Percentiles rank a stretch among this genome's conserved stretches.
phyloP scores from a whole-genome alignment of 495 filamentous ascomycete genomes.

The Penicillium lagena region DNA sequence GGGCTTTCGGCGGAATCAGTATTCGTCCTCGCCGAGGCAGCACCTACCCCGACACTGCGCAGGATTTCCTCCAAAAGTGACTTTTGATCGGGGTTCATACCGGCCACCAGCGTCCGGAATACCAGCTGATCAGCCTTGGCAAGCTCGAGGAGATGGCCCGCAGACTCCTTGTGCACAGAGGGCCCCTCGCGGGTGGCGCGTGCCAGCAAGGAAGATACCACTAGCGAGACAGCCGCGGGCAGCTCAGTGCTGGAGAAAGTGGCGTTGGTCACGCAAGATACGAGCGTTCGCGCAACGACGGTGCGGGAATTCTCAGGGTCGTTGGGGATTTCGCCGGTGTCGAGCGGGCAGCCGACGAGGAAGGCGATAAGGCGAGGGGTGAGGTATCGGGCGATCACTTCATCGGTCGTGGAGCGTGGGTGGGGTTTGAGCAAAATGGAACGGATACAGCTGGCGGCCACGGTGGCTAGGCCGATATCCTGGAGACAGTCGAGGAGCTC shows the following conservation, averaged over 20 bases:
- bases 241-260: conserved; percentile 41
- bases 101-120: conserved; percentile 70
- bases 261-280: conserved; percentile 55
- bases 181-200: conserved; percentile 52
- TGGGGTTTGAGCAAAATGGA: conserved; percentile 69
- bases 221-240: conserved; percentile 59
- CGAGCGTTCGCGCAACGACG: conserved; percentile 65
- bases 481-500: conserved; percentile 81
- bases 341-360: conserved; percentile 54
- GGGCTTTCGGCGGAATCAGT: conserved; percentile 22
- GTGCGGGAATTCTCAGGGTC: conserved; percentile 70
- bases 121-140: conserved; percentile 63
- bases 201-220: conserved; percentile 73
- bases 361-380: conserved; percentile 74
- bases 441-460: conserved; percentile 80
- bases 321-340: conserved; percentile 41
- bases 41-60: conserved; percentile 44
- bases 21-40: conserved; percentile 18
- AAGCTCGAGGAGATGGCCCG: conserved; percentile 69
- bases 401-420: conserved; percentile 59
- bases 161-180: conserved; percentile 59
- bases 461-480: conserved; percentile 70
- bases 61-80: conserved; percentile 79
- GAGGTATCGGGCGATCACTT: conserved; percentile 65
- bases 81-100: conserved; percentile 65